Base-by-base conservation (phyloP, 495 filamentous ascomycete species). In the Cercophora sp. region DNA sequence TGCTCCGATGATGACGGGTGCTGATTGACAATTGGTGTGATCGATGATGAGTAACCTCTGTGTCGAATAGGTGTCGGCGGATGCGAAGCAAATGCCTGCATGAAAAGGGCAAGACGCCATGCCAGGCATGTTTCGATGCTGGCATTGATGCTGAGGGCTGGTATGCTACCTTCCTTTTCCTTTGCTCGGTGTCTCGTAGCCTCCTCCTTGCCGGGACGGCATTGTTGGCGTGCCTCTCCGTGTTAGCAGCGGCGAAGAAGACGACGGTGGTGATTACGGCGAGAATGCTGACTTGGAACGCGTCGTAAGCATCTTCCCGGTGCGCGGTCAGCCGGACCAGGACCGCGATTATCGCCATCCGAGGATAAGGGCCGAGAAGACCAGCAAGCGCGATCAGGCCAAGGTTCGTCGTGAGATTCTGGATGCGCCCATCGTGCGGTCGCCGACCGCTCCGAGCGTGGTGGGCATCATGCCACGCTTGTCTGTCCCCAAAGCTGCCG, bases 21-120 rank as follows among this genome's bases (percentile, higher is more conserved):
- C n/a, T n/a, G n/a, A n/a, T n/a, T n/a, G n/a, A n/a, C n/a, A n/a
- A n/a, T n/a, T n/a, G n/a, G n/a, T n/a, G n/a, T n/a, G n/a, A n/a
- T n/a, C n/a, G n/a, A n/a, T n/a, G n/a, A n/a, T n/a, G n/a, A n/a
- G n/a, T n/a, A n/a, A n/a, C n/a, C n/a, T n/a, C n/a, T n/a, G n/a
- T n/a, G n/a, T 31, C 18, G 39, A n/a, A 26, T 42, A 77, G 74
- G 69, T 77, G 74, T 51, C 74, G 74, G 36, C 74, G 74, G 23
- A 69, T 77, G 67, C 64, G 74, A 49, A 75, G 70, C 63, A 77
- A 75, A 60, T 77, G 74, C 51, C 41, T 71, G 18, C 74, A 77
- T 52, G 69, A 74, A 6, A 73, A 72, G 43, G 63, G 52, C n/a
- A 55, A 58, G 16, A 53, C 72, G 4, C 74, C 74, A 13, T 77